These are phyloP conservation scores for Xerocomellus dryophilus DNA, from an alignment of 768 basidiomycete genomes.

Conservation along the genomic window DNA sequence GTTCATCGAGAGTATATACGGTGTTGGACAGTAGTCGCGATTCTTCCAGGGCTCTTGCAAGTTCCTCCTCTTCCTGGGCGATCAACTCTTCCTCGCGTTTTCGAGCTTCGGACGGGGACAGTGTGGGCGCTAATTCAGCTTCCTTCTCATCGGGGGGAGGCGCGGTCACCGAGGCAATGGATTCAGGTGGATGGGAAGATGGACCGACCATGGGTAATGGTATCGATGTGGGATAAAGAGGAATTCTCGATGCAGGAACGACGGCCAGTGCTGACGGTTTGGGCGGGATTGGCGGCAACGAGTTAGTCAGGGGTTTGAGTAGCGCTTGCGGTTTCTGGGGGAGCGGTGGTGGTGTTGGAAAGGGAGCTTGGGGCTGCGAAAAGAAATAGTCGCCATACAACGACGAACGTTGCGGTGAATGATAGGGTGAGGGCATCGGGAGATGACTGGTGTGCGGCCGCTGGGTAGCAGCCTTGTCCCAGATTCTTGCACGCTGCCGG, in stretches of 20 bases:
- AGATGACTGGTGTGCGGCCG: slow-evolving; percentile 13
- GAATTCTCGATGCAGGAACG: slow-evolving; percentile 21
- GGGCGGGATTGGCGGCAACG: slow-evolving; percentile 40
- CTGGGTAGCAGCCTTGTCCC: slow-evolving; percentile 17
- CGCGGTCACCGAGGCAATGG: slow-evolving; percentile 4
- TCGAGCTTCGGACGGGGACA: slow-evolving; percentile 40
- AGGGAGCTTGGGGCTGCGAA: slow-evolving; percentile 11
- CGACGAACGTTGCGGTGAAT: slow-evolving; percentile 13
- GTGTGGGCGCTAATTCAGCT: slow-evolving; percentile 46
- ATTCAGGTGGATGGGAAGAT: slow-evolving; percentile 6
- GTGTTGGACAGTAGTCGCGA: slow-evolving; percentile 35
- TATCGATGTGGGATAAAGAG: slow-evolving; percentile 35
- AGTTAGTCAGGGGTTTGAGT: slow-evolving; percentile 31
- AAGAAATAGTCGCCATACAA: slow-evolving; percentile 32
- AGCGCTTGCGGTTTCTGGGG: slow-evolving; percentile 31
- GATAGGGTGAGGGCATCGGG: slow-evolving; percentile 5
- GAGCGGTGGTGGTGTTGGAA: slow-evolving; percentile 30
- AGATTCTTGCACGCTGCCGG: slow-evolving; percentile 17
- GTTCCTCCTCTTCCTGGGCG: slow-evolving; percentile 58
- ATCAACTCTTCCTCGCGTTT: slow-evolving; percentile 25
- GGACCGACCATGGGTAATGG: slow-evolving; percentile 16
- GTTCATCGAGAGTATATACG: slow-evolving; percentile 11
- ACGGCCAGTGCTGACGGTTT: slow-evolving; percentile 31
- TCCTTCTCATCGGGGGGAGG: slow-evolving; percentile 43
- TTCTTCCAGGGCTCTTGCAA: slow-evolving; percentile 59